Percentiles rank a stretch among this genome's conserved stretches.
phyloP scores from a whole-genome alignment of 2,329 filamentous ascomycete genomes.

The Clonostachys solani region DNA sequence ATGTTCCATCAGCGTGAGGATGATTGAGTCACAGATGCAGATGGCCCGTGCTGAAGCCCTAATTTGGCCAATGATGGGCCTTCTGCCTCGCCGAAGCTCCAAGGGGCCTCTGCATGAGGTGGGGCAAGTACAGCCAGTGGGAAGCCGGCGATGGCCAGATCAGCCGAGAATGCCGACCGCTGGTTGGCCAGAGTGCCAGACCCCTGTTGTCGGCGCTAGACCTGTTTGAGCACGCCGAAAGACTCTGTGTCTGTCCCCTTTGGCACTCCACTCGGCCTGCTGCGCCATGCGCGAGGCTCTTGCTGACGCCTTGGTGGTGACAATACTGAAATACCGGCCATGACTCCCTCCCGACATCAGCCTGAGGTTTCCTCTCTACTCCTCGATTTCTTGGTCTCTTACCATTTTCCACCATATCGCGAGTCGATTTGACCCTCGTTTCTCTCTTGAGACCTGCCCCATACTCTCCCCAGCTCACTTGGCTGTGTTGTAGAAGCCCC shows the following conservation, averaged over 20 bases:
- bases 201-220: constrained; percentile 13
- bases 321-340: constrained; percentile 24
- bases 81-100: constrained; percentile 21
- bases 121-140: constrained; percentile 20
- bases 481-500: no score
- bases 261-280: constrained; percentile 12
- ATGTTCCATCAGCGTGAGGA: no score
- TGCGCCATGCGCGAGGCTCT: constrained; percentile 16
- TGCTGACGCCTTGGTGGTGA: not conserved
- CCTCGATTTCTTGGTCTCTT: constrained; percentile 7
- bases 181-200: constrained; percentile 9
- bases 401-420: not conserved
- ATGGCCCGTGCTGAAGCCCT: no score
- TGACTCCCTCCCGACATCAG: constrained; percentile 21
- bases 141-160: not conserved
- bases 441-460: not conserved
- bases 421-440: not conserved
- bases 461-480: no score
- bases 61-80: no score
- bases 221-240: constrained; percentile 38
- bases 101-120: constrained; percentile 15
- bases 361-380: constrained; percentile 22
- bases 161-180: no score
- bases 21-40: no score
- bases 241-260: constrained; percentile 21